A percentile compares a stretch with the other conserved stretches of the same genome.
phyloP scores from a whole-genome alignment of 1,284 basidiomycete genomes.

The Naganishia cerealis region DNA sequence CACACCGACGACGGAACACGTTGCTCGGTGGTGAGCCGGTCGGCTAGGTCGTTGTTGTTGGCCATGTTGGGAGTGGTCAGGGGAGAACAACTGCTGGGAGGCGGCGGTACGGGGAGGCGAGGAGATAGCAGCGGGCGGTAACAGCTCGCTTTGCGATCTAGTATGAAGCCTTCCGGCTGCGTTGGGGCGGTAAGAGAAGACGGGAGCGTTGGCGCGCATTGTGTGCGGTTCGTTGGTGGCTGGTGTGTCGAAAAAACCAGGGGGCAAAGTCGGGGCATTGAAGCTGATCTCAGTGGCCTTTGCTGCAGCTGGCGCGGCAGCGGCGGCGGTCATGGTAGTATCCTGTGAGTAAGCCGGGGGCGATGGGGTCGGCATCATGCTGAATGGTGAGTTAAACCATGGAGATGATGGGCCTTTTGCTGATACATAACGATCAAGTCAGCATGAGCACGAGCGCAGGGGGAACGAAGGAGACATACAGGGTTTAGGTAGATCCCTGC shows the following conservation, averaged over 20 bases:
- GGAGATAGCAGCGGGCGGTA: not conserved
- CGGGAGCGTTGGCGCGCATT: not conserved
- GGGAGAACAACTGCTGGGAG: not conserved
- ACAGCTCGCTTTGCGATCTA: conserved; percentile 8
- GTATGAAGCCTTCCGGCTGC: not conserved
- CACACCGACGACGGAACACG: not conserved
- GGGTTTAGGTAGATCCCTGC: not conserved
- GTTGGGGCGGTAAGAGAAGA: not conserved
- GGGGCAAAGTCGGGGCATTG: not conserved
- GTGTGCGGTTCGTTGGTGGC: not conserved
- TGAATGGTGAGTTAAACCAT: not conserved
- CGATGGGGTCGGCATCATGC: not conserved
- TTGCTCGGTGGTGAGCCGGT: not conserved
- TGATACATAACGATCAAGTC: not conserved
- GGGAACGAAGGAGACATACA: not conserved
- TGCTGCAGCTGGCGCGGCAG: not conserved
- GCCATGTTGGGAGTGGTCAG: not conserved
- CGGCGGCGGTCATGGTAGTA: not conserved
- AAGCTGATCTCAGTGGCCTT: not conserved
- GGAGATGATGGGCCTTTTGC: not conserved
- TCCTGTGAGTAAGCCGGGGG: not conserved
- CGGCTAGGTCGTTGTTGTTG: not conserved
- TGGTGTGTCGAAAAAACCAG: not conserved
- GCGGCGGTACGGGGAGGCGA: not conserved
- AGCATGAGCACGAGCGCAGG: not conserved